phyloP scores from a whole-genome alignment of 176 grass and related monocot species.

The Oryza officinalis region DNA sequence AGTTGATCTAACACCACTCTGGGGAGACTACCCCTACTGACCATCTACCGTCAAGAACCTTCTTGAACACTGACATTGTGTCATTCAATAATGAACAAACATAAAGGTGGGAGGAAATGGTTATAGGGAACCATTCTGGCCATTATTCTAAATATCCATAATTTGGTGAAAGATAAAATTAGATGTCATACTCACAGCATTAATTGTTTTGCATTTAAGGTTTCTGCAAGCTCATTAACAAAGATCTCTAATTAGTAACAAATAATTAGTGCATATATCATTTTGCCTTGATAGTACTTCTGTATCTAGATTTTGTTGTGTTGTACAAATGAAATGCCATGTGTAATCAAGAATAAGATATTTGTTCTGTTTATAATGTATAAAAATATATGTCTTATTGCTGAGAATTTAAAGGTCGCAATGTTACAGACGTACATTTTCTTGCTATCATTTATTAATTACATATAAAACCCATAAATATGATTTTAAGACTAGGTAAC shows the following conservation, averaged over 20 bases:
- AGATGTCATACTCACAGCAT: neutral
- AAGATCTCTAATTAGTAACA: neutral
- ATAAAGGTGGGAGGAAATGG: neutral
- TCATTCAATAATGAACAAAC: neutral
- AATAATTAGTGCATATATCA: neutral
- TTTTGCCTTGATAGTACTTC: neutral
- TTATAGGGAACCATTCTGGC: neutral
- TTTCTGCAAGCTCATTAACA: neutral
- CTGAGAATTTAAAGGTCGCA: neutral
- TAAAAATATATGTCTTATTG: neutral
- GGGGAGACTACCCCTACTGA: neutral
- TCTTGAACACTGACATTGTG: neutral
- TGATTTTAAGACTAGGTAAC: slow-evolving; percentile 29
- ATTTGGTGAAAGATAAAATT: neutral
- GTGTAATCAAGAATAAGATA: neutral
- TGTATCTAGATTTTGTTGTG: neutral
- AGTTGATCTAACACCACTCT: neutral
- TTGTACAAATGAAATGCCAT: slow-evolving; percentile 1
- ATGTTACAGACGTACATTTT: neutral
- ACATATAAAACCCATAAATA: slow-evolving; percentile 12
- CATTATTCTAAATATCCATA: slow-evolving; percentile 13
- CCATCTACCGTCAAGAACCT: neutral
- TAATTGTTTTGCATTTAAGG: neutral
- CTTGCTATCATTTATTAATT: slow-evolving; percentile 1
- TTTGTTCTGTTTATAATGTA: neutral